phyloP scores from a whole-genome alignment of 805 yeast genomes.

The Yarrowia phangngaensis region DNA sequence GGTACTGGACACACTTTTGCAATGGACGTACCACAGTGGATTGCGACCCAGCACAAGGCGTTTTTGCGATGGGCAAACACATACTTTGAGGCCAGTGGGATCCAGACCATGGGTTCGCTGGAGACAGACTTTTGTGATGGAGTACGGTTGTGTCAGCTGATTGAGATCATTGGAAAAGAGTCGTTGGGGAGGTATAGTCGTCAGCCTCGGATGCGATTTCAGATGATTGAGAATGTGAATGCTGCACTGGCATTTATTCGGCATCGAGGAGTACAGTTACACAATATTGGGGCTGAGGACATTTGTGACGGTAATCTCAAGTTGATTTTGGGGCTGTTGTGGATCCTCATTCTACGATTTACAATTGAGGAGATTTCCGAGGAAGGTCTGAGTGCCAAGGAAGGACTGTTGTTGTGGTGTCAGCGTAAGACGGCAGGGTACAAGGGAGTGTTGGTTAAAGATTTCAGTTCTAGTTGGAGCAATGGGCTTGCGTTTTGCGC shows the following conservation, averaged over 20 bases:
- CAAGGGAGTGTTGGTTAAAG: constrained; percentile 42
- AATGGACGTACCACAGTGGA: constrained; percentile 40
- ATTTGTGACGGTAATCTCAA: constrained; percentile 93
- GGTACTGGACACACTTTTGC: neutral
- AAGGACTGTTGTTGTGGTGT: constrained; percentile 52
- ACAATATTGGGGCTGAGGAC: constrained; percentile 62
- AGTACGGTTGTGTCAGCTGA: constrained; percentile 39
- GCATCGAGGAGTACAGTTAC: constrained; percentile 39
- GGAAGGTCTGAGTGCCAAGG: constrained; percentile 44
- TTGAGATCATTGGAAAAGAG: constrained; percentile 41
- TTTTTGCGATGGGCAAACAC: constrained; percentile 43
- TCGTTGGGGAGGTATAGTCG: constrained; percentile 38
- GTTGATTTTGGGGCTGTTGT: constrained; percentile 81
- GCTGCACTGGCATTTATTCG: constrained; percentile 41
- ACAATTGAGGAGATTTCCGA: constrained; percentile 42
- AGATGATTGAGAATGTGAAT: constrained; percentile 42
- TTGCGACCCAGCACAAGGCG: constrained; percentile 42
- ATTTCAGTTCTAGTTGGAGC: constrained; percentile 57
- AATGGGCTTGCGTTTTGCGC: constrained; percentile 50
- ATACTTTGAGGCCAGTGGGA: constrained; percentile 35
- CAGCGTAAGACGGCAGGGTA: constrained; percentile 45
- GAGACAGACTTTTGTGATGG: constrained; percentile 39
- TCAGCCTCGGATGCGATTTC: constrained; percentile 40
- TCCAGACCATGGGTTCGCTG: constrained; percentile 35
- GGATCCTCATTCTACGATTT: constrained; percentile 50